A percentile compares a stretch with the other conserved stretches of the same genome.
These are phyloP conservation scores for Penicillium crustosum DNA, from an alignment of 2,329 filamentous ascomycete genomes.

Conservation along the genomic window DNA sequence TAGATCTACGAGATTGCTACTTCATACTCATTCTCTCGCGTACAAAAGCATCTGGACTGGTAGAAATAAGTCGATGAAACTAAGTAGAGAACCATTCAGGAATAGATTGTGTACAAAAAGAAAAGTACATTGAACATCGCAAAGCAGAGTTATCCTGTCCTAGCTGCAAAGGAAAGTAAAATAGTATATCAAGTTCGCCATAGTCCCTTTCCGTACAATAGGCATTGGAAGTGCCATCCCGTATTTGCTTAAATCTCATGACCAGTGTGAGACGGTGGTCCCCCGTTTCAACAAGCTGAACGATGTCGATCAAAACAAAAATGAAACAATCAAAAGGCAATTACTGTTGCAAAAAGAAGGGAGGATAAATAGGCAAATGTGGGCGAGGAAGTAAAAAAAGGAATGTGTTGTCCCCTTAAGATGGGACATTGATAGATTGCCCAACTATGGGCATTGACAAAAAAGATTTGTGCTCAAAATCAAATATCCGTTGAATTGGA, in stretches of 20 bases:
- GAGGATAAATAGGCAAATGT: background rate
- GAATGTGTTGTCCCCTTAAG: background rate
- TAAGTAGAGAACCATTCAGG: background rate
- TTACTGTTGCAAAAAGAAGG: background rate
- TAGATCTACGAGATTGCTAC: background rate
- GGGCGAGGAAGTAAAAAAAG: background rate
- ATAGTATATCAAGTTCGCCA: background rate
- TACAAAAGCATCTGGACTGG: background rate
- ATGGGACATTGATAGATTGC: background rate
- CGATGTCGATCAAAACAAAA: background rate
- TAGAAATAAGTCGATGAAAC: background rate
- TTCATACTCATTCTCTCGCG: background rate
- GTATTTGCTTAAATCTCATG: background rate
- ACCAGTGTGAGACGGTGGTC: background rate
- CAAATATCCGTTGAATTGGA: background rate
- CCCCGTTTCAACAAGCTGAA: conserved; percentile 12
- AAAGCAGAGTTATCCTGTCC: background rate
- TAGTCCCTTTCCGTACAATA: conserved; percentile 5
- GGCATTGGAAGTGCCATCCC: background rate
- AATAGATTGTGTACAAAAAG: conserved; percentile 4
- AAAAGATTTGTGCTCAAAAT: background rate
- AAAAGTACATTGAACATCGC: background rate
- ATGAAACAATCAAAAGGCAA: background rate
- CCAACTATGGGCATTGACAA: background rate
- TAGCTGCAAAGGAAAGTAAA: background rate